Base-by-base conservation (phyloP, 2,329 filamentous ascomycete genomes). In the Periglandula ipomoeae region DNA sequence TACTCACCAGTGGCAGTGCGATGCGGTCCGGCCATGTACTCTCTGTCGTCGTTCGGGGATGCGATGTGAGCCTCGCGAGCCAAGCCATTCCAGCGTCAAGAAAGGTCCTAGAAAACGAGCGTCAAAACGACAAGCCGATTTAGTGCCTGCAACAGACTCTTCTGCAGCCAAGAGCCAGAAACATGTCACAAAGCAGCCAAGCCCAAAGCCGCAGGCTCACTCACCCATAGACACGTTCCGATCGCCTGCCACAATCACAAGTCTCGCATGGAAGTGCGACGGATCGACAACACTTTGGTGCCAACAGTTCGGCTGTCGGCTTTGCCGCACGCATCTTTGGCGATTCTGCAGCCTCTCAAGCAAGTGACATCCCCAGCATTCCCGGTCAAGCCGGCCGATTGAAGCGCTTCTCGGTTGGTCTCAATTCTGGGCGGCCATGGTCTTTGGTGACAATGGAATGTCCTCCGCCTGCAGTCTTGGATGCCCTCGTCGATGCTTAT, bases 401-500 rank as follows among this genome's bases (percentile, higher is more conserved):
- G 15, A 43, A 42, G 20, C 41, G 41, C 41, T 20, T 26, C 9
- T 32, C n/a, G n/a, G 38, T 24, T 41, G 30, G 39, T n/a, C 15
- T 11, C 26, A 27, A 32, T 43, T 20, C 26, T 30, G 39, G 46
- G 3, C 27, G 19, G 8, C 39, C 39, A 10, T 48, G 46, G 46
- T 48, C 46, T 19, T n/a, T 48, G 39, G 39, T 26, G n/a, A 48
- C 46, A 4, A 48, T 48, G 46, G 26, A 34, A 17, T 48, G 46
- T 22, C 46, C 46, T 37, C 15, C 39, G 9, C 22, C 19, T 19
- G 15, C 24, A 10, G 27, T 48, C 17, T 27, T 48, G 17, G 46
- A 48, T 17, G 30, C 23, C 2, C 46, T 48, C 9, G 26, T 55
- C 15, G 53, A 50, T 8, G 50, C 47, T 17, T 56, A 56, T 40